These are phyloP conservation scores for Periconia sp. DNA, from an alignment of 2,329 filamentous ascomycete genomes.

Conservation along the genomic window DNA sequence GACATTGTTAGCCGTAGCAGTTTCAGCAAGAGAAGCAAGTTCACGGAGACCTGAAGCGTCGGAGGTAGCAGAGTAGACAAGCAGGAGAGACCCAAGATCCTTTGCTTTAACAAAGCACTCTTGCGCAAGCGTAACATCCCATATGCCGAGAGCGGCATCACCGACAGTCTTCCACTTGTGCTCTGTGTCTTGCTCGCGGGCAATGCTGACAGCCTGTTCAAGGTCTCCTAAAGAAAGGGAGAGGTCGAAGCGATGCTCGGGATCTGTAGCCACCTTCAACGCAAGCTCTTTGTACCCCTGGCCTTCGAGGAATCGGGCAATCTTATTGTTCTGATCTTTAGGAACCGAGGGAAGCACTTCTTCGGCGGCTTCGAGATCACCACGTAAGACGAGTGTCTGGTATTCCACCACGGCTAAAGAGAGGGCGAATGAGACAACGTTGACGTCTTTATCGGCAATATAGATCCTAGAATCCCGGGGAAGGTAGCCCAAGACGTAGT, in stretches of 20 bases:
- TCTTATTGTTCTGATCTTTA: conserved; percentile 95
- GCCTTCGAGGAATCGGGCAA: conserved; percentile 94
- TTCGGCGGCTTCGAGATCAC: conserved; percentile 88
- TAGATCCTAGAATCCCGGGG: conserved; percentile 95
- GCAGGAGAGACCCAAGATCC: conserved; percentile 85
- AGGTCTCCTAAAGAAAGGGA: conserved; percentile 83
- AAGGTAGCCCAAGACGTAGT: conserved; percentile 95
- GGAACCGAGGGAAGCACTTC: conserved; percentile 86
- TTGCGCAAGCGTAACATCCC: conserved; percentile 86
- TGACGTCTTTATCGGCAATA: conserved; percentile 93
- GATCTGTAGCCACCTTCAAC: conserved; percentile 89
- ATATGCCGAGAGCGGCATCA: conserved; percentile 83
- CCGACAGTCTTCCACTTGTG: conserved; percentile 99
- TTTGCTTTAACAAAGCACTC: conserved; percentile 93
- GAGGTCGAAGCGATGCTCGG: conserved; percentile 96
- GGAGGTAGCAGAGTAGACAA: conserved; percentile 86
- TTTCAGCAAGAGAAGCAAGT: conserved; percentile 76
- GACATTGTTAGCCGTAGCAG: conserved; percentile 84
- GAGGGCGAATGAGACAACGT: conserved; percentile 85
- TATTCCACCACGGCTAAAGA: conserved; percentile 95
- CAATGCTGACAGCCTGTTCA: conserved; percentile 83
- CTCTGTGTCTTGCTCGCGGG: conserved; percentile 81
- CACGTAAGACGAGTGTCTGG: conserved; percentile 92
- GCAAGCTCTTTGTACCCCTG: conserved; percentile 97
- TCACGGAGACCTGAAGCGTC: conserved; percentile 75